Base-by-base conservation (phyloP, 2,329 filamentous ascomycete genomes). In the Aspergillus hortae region DNA sequence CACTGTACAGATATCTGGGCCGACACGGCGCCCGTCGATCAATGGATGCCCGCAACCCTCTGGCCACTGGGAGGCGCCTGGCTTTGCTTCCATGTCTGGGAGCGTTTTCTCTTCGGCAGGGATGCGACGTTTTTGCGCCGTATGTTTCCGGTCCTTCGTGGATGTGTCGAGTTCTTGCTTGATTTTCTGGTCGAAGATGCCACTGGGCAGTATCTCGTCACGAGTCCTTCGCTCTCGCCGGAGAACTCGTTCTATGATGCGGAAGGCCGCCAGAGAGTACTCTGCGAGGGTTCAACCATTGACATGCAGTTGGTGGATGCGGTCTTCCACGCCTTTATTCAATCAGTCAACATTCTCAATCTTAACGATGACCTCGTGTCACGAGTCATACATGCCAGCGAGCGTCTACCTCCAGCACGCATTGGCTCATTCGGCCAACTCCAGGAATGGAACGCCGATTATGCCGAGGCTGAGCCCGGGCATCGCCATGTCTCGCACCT, bases 41-140 rank as follows among this genome's bases (percentile, higher is more conserved):
- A 71, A 19, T 74, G 74, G 30, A 63, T 69, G 33, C 75, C 75
- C 62, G 74, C 70, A 10, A 58, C 62, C 40, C 65, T 65, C 40
- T 70, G 67, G 25, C 77, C 74, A 0, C 65, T 78, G 59, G 71
- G 77, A 0, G 75, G 77, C 1, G 79, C 80, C 1, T 85, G 82
- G 82, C 77, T 84, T 70, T 82, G 82, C 74, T 78, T 81, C 53
- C 80, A 84, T 55, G 77, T 85, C 1, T 80, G 75, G 66, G 80
- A 85, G 52, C 74, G 80, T 58, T 85, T 75, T 61, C 76, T 78
- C 32, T 84, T 83, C 57, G 77, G 74, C 2, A 51, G 60, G 6
- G 54, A 67, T 38, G 46, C 46, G 5, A 23, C 11, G 1, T 63
- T 64, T 7, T 53, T 68, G 4, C 40, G 33, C 2, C 52, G 52